Evolutionary conservation across 2,329 filamentous ascomycete species (phyloP).

Genomic region (Chrysoporthe puriensis): DNA sequence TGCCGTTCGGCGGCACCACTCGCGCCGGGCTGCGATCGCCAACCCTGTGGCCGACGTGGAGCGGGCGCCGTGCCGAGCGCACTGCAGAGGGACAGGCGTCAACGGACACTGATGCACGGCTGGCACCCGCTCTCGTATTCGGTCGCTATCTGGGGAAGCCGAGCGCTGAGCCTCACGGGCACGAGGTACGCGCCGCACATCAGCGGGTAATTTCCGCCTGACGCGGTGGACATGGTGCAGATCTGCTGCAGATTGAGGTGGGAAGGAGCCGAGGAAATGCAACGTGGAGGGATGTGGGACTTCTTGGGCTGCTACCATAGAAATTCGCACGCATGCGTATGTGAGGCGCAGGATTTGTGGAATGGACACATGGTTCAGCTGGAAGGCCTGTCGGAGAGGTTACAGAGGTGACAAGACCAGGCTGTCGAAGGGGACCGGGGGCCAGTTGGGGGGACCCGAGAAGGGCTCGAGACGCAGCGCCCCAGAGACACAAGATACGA

Average conservation of each 20-base stretch:
- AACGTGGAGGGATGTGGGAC: neutral
- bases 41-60: neutral
- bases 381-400: neutral
- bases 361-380: neutral
- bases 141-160: neutral
- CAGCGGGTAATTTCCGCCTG: neutral
- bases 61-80: neutral
- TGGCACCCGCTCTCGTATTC: neutral
- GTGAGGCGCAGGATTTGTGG: neutral
- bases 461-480: too few relatives aligned
- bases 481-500: too few relatives aligned
- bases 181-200: slow-evolving; percentile 2
- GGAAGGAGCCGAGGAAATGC: neutral
- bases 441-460: too few relatives aligned
- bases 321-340: neutral
- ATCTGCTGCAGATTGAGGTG: neutral
- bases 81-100: neutral
- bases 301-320: neutral
- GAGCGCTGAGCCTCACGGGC: neutral
- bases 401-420: neutral
- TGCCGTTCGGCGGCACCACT: too few relatives aligned
- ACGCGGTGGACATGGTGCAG: too few relatives aligned
- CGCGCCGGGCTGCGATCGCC: too few relatives aligned
- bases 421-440: too few relatives aligned
- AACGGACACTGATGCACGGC: neutral